phyloP scores from a whole-genome alignment of 164 flowering plant genomes.

The Santalum album region DNA sequence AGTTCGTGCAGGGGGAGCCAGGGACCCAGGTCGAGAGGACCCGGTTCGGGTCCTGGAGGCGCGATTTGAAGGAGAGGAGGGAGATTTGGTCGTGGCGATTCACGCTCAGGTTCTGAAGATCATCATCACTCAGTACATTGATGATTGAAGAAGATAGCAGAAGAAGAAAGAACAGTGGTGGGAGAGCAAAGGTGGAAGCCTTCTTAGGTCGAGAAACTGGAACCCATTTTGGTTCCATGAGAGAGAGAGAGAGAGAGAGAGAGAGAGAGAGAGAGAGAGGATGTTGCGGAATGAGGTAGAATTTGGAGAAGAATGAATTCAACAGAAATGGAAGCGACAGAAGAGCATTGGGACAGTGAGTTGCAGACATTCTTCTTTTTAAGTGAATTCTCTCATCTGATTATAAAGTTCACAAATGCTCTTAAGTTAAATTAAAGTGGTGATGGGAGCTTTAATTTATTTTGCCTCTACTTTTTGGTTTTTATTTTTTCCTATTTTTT shows the following conservation, averaged over 20 bases:
- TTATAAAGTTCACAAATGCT: no score
- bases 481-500: no score
- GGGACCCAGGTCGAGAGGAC: conserved; percentile 39
- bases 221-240: conserved; percentile 1
- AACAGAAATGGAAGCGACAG: no score
- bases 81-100: conserved; percentile 33
- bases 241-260: background rate
- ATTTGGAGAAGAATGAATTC: no score
- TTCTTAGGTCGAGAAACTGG: background rate
- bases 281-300: no score
- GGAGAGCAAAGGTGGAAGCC: background rate
- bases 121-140: background rate
- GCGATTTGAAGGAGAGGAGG: conserved; percentile 44
- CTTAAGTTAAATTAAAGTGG: no score
- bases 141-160: background rate
- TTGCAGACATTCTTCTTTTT: no score
- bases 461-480: no score
- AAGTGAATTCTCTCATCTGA: no score
- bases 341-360: no score
- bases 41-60: conserved; percentile 38
- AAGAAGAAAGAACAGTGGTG: conserved; percentile 2
- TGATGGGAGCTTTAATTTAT: no score
- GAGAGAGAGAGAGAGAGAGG: no score
- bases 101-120: background rate
- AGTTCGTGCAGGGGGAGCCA: conserved; percentile 37